Base-by-base conservation (phyloP, 129 eudicot genomes). In the Rutidosis leptorrhynchoides region DNA sequence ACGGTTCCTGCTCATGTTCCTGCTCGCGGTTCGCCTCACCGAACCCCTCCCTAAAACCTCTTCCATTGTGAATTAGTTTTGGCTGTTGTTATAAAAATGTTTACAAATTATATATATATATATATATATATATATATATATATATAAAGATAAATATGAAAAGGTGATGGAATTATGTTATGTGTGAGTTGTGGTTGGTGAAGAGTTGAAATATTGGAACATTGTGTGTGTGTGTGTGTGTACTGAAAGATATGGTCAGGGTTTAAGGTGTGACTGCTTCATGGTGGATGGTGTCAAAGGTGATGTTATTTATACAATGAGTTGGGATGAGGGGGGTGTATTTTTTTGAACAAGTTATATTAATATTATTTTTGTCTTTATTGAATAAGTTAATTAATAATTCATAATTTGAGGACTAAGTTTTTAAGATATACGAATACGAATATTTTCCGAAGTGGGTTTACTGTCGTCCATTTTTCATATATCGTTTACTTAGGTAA, bases 1-100 rank as follows among this genome's bases (percentile, higher is more conserved):
- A 29, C 76, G 62, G 69, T 32, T 82, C 65, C 81, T 37, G 64
- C 86, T 82, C 45, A 64, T 58, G 65, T 35, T 80, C 19, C 78
- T 64, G 62, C 82, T 78, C 4, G 25, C 19, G 19, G 58, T 71
- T 67, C 72, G 78, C 57, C 78, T 46, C 22, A 68, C 49, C 19
- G 77, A 72, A 7, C 66, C 69, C 70, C 69, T 26, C n/a, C 21
- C 55, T 52, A 61, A 21, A 7, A 29, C 22, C 60, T 75, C 74
- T 25, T 75, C 79, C 79, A 75, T 75, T 3, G 11, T 40, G 58
- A 24, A 64, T 25, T 26, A n/a, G n/a, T n/a, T 26, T 45, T n/a
- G 27, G 7, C n/a, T n/a, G n/a, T n/a, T 22, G 54, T 26, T 3
- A 15, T 25, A n/a, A 45, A 42, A 48, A 23, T 64, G 7, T 64